Evolutionary conservation across 2,329 filamentous ascomycete species (phyloP), one percentile per base, ranked within the genome.

Genomic region (Decorospora gaudefroyi): DNA sequence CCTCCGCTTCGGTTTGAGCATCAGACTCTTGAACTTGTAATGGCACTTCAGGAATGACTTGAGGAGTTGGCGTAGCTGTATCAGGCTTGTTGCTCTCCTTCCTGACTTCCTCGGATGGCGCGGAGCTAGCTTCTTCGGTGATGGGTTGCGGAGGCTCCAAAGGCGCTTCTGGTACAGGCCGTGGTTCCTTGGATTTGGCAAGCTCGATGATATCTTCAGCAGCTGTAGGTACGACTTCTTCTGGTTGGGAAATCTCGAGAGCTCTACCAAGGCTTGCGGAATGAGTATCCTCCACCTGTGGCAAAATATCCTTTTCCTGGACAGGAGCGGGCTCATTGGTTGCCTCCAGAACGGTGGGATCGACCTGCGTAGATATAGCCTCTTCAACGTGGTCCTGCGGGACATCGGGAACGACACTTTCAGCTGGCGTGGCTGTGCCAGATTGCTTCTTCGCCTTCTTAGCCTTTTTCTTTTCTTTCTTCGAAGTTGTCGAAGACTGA

Each of bases 361-460:
- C 34, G 10, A 21, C 10, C 17, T 21, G 39, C 25, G 22, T 5
- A 11, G 38, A 23, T 4, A n/a, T 18, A 23, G 26, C 35, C 4
- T 40, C 36, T 5, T 45, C 37, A 12, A 11, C 22, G 1, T 16
- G n/a, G 7, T 50, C 36, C 9, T 29, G 22, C 25, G 42, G 35
- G 4, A 31, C 19, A 22, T 53, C 43, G 6, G 45, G 36, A 4
- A 47, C 23, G 16, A 26, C 21, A 6, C 59, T 42, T 6, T 49
- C 33, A 6, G 26, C 17, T 3, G 49, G 51, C 12, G 54, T 51
- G 4, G 26, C 45, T n/a, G 31, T 43, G 8, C 45, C 54, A 9
- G 52, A 52, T 18, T 56, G 52, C 16, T 44, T 52, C 39, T 62
- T 63, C 6, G 46, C 49, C 32, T 64, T 62, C 46, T 62, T 63